Percentiles rank a stretch among this genome's conserved stretches.
These are phyloP conservation scores for Drosera spatulata DNA, from an alignment of 179 eudicot species.

Conservation along the genomic window DNA sequence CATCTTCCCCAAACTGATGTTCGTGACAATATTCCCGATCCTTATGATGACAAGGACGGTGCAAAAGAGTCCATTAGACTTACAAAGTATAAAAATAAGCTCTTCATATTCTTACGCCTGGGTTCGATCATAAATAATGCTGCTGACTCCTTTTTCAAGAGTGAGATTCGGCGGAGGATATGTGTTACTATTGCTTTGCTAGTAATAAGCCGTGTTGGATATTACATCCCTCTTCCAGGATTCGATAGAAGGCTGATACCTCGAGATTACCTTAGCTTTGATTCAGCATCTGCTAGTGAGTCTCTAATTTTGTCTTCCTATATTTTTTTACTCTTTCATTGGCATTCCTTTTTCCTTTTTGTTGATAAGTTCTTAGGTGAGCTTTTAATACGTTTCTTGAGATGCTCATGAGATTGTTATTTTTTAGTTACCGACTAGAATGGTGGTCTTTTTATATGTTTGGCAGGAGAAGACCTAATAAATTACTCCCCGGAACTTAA, in stretches of 20 bases:
- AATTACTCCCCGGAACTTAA: constrained; percentile 72
- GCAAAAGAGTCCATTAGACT: constrained; percentile 19
- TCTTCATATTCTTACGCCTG: constrained; percentile 49
- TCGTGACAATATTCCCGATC: constrained; percentile 7
- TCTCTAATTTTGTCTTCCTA: constrained; percentile 1
- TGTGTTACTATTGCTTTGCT: constrained; percentile 78
- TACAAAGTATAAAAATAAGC: constrained; percentile 55
- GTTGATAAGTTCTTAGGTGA: neutral
- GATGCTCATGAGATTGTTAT: too few relatives aligned
- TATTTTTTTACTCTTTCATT: neutral
- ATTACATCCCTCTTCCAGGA: constrained; percentile 94
- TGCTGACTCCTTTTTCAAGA: constrained; percentile 93
- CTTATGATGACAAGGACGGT: constrained; percentile 6
- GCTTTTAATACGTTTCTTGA: too few relatives aligned
- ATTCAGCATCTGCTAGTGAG: constrained; percentile 79
- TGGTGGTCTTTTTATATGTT: neutral
- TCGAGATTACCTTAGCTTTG: constrained; percentile 73
- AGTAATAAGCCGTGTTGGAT: constrained; percentile 77
- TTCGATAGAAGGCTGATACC: constrained; percentile 93
- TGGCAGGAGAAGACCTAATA: constrained; percentile 67
- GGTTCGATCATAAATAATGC: constrained; percentile 67
- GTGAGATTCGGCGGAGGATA: constrained; percentile 90
- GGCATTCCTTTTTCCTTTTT: neutral
- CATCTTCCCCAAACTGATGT: constrained; percentile 18
- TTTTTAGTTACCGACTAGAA: too few relatives aligned